Evolutionary conservation across 257 asterid species (phyloP).

Genomic region (Henckelia pumila): DNA sequence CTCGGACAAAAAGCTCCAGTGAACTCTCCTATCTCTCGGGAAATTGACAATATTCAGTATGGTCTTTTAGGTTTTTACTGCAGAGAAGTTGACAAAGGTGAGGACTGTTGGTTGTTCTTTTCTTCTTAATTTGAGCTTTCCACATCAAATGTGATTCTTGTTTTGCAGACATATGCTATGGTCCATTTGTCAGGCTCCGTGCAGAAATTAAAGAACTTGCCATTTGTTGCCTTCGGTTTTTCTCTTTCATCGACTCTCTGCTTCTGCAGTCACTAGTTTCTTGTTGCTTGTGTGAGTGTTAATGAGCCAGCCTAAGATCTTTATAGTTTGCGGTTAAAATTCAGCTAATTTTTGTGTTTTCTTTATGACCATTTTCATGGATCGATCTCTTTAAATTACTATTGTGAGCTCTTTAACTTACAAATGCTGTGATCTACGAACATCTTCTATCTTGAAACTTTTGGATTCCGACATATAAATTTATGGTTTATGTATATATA

Average conservation of each 20-base stretch:
- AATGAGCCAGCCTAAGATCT: neutral
- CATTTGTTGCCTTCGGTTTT: constrained; percentile 71
- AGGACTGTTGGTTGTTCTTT: constrained; percentile 24
- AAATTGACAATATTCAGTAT: constrained; percentile 58
- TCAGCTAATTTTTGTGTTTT: constrained; percentile 11
- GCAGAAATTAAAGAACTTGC: constrained; percentile 82
- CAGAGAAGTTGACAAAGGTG: constrained; percentile 46
- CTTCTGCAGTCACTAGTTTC: constrained; percentile 71
- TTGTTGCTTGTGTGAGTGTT: constrained; percentile 84
- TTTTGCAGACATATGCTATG: constrained; percentile 46
- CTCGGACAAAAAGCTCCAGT: constrained; percentile 56
- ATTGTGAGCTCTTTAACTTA: no score
- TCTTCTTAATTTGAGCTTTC: constrained; percentile 19
- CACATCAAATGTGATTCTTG: constrained; percentile 28
- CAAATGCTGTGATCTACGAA: neutral
- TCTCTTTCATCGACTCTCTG: constrained; percentile 52
- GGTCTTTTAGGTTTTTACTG: constrained; percentile 50
- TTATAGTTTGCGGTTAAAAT: constrained; percentile 12
- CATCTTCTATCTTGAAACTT: neutral
- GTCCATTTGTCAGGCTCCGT: constrained; percentile 77
- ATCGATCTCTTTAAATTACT: neutral
- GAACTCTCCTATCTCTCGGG: constrained; percentile 45
- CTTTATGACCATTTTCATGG: neutral
- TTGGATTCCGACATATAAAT: neutral
- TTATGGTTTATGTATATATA: neutral